phyloP scores from a whole-genome alignment of 768 basidiomycete species.

The Lactarius sp. region DNA sequence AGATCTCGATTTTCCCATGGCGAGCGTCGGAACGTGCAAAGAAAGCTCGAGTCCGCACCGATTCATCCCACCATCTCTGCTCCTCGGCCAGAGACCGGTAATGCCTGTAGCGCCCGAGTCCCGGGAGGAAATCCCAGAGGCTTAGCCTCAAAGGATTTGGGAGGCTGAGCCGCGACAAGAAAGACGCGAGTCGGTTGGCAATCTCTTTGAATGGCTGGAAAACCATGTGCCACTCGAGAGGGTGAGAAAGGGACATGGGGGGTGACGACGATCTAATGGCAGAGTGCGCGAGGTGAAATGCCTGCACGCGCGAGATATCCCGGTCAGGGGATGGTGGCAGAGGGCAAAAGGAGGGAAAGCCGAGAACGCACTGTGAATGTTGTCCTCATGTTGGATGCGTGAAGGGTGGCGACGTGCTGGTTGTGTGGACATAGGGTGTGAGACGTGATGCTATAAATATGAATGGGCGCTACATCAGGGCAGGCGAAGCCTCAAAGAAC shows the following conservation, averaged over 20 bases:
- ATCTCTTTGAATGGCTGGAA: constrained; percentile 14
- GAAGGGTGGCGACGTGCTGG: neutral
- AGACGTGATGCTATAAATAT: constrained; percentile 6
- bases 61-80: constrained; percentile 32
- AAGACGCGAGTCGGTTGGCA: constrained; percentile 6
- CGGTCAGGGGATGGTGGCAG: neutral
- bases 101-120: constrained; percentile 5
- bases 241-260: neutral
- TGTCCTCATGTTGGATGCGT: constrained; percentile 7
- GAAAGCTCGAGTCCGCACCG: constrained; percentile 28
- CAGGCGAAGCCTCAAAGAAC: neutral
- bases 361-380: constrained; percentile 10
- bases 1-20: neutral
- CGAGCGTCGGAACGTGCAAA: constrained; percentile 28
- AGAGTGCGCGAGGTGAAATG: constrained; percentile 7
- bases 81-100: constrained; percentile 30
- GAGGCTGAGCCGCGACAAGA: constrained; percentile 5
- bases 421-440: neutral
- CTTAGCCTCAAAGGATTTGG: neutral
- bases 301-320: constrained; percentile 1
- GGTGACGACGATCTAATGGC: neutral
- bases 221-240: constrained; percentile 16
- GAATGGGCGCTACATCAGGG: neutral
- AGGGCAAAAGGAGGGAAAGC: neutral
- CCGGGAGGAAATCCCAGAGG: constrained; percentile 17